Percentiles rank a stretch among this genome's conserved stretches.
Evolutionary conservation across 2,329 filamentous ascomycete genomes (phyloP).

Genomic region (Colletotrichum limetticola): DNA sequence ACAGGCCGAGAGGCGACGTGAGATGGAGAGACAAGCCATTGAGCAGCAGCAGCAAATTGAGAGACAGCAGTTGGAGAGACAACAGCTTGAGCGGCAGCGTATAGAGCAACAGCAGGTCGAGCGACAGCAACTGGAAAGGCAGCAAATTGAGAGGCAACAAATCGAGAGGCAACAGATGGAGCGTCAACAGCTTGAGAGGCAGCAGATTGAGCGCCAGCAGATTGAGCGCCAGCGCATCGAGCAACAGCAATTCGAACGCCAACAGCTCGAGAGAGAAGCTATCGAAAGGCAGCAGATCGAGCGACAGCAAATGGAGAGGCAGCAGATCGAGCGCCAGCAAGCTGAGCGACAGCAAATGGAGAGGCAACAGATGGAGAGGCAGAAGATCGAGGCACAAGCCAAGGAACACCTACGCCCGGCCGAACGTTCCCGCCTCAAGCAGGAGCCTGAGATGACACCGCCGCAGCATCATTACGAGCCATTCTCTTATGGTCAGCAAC

Average conservation of each 20-base stretch:
- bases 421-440: constrained; percentile 51
- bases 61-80: background rate
- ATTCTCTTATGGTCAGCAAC: constrained; percentile 52
- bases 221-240: constrained; percentile 19
- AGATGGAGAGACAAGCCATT: constrained; percentile 43
- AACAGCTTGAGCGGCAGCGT: constrained; percentile 39
- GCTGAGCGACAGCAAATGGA: constrained; percentile 36
- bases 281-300: constrained; percentile 27
- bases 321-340: constrained; percentile 32
- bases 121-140: constrained; percentile 38
- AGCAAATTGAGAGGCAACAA: constrained; percentile 39
- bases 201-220: constrained; percentile 37
- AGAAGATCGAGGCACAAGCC: constrained; percentile 44
- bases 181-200: constrained; percentile 38
- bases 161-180: constrained; percentile 35
- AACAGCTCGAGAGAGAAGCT: constrained; percentile 7
- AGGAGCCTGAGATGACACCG: constrained; percentile 58
- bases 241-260: constrained; percentile 9
- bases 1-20: constrained; percentile 40
- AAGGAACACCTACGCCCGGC: constrained; percentile 45
- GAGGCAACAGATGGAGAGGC: constrained; percentile 41
- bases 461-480: constrained; percentile 56
- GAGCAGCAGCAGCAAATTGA: constrained; percentile 30
- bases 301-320: constrained; percentile 40
- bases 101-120: constrained; percentile 35